Conservation (phyloP, 225 moss, liverwort and hornwort genomes). For the Straminergon stramineum region DNA sequence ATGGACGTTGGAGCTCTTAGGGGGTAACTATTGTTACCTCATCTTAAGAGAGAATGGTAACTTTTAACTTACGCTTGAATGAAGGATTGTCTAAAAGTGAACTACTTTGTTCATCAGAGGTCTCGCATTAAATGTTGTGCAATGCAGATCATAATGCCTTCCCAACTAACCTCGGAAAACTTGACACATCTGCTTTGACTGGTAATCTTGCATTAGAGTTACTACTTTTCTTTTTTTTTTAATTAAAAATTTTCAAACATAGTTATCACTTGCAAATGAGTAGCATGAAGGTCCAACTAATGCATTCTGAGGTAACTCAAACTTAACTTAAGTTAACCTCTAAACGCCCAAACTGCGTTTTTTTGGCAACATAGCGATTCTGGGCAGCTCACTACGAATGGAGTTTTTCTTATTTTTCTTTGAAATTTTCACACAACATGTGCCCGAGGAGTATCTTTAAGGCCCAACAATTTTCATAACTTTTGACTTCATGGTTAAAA, state of each 20-base stretch:
- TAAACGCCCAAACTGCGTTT: too few species aligned
- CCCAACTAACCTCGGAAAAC: not conserved
- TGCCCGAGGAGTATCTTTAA: too few species aligned
- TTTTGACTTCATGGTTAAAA: too few species aligned
- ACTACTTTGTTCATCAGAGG: not conserved
- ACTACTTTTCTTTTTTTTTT: too few species aligned
- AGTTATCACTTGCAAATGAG: not conserved
- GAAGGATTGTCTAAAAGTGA: not conserved
- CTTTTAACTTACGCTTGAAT: not conserved
- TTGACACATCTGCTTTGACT: not conserved
- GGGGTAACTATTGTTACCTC: not conserved
- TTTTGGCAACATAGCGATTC: too few species aligned
- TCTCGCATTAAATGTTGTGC: not conserved
- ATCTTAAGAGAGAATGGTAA: not conserved
- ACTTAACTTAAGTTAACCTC: too few species aligned
- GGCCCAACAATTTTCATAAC: too few species aligned
- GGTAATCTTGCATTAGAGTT: not conserved
- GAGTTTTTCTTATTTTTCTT: too few species aligned
- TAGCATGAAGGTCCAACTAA: not conserved
- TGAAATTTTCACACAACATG: too few species aligned
- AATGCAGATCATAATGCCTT: not conserved
- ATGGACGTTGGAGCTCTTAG: too few species aligned
- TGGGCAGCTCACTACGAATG: too few species aligned
- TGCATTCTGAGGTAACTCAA: not conserved
- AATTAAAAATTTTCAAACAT: too few species aligned